Base-by-base conservation (phyloP, 148 eudicot species). In the Amaranthus palmeri region DNA sequence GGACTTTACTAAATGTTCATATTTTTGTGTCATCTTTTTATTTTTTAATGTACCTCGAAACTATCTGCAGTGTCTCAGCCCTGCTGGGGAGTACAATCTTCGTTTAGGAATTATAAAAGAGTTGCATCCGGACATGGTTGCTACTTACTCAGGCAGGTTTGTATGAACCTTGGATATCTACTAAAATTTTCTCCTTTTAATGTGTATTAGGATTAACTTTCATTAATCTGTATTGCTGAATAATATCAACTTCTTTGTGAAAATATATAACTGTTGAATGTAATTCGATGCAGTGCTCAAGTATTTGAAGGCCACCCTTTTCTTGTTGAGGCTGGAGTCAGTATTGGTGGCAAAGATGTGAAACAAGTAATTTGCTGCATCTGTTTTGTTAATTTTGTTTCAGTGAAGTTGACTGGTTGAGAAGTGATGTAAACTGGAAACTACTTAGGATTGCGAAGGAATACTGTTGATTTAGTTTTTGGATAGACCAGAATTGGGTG, bases 71-170 rank as follows among this genome's bases (percentile, higher is more conserved):
- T 92, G 97, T 79, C 97, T 96, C 70, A 96, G 97, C 81, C 99
- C 99, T 80, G 99, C 99, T 42, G 99, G 99, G 58, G 99, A 96
- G 83, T 96, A 96, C 84, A 96, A 96, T 79, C 88, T 96, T 74
- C 99, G 99, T 51, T 83, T 96, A 72, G 99, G 99, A 74, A 92
- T 96, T 71, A 86, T 96, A 70, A 96, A 96, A 85, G 99, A 96
- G 80, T 87, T 96, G 82, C 97, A 96, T 69, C 99, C 99, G n/a
- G 99, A 96, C 70, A 92, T 96, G 97, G 99, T 96, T 79, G 97
- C 97, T 13, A 96, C 99, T 68, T 90, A 92, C 83, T 92, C 99
- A 59, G 99, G 97, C 89, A 96, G 99, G 99, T 96, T 72, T 81
- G 63, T 76, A 65, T 70, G 42, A 44, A n/a, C 74, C 10, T 18